Base-by-base conservation (phyloP, 768 basidiomycete genomes). In the Pulveroboletus frians region DNA sequence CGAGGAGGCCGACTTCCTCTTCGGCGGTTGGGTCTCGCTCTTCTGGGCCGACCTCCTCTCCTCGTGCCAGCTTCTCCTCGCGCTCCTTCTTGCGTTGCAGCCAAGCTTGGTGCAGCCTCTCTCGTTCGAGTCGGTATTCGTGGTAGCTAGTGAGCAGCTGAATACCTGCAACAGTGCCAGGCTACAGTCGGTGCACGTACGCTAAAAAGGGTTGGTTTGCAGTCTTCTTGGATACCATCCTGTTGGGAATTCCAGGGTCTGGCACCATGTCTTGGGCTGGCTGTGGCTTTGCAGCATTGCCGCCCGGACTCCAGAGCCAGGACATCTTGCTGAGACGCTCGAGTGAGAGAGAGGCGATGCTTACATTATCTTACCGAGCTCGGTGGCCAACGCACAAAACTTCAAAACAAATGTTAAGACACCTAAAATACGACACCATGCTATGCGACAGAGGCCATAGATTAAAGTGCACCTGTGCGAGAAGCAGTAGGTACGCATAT, bases 151-250 rank as follows among this genome's bases (percentile, higher is more conserved):
- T 21, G 20, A 32, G 52, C 49, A 37, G 45, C 48, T 58, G 23
- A 56, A 42, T 39, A 37, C 27, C 37, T 23, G 18, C 37, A 32
- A 36, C 29, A 32, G 21, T 38, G 14, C 21, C 37, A 17, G 42
- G 43, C 14, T 1, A 32, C 23, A 10, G 17, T 14, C 10, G 35
- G 27, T 65, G 60, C 34, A 76, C 83, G 55, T 72, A 92, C 82
- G 81, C 81, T 26, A 94, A 78, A 69, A 90, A 92, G 9, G 93
- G 89, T 51, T 76, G 74, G 70, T 95, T 96, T 27, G 92, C 89
- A 37, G 80, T 69, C 72, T 94, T 95, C 54, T 79, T 80, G 23
- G 85, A 79, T 34, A 94, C 88, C 74, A 79, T 78, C 57, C 87
- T 77, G 50, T 77, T 75, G 2, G 83, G 79, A 52, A 84, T 78